Evolutionary conservation across 108 stramenopile species (phyloP), one percentile per base, ranked within the genome.

Genomic region (Conticribra guillardii): DNA sequence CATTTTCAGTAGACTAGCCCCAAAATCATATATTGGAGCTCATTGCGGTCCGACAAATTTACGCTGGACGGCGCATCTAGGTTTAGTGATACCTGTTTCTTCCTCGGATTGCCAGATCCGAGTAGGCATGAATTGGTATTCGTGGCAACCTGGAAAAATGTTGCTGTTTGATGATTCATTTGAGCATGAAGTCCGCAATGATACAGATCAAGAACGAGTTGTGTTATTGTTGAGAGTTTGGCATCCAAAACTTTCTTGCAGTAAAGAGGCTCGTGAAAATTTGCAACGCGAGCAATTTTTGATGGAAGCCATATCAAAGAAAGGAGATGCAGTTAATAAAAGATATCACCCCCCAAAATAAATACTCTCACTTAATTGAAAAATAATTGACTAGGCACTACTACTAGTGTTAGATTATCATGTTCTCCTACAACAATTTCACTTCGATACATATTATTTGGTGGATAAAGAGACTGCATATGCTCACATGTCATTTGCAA

Each of bases 121-220:
- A 45, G 85, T 93, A n/a, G 82, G 71, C 19, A 48, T 69, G 49
- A 29, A 76, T 15, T 93, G 89, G 93, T 37, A 81, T 52, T 51
- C 51, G 21, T 94, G 89, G 90, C 37, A 82, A 49, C 66, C 64
- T 11, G 93, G 93, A n/a, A 79, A 84, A 64, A 58, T 88, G 15
- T 23, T 94, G 22, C 64, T 94, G 2, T 91, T 94, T 84, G 93
- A 94, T 56, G 93, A 94, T 71, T 90, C 90, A 1, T 90, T 78
- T 70, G 89, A 94, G 59, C 93, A 94, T 70, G 90, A 91, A 58
- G 90, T 91, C 27, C 41, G 73, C 32, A 91, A 91, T 68, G 81
- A 87, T 64, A 81, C 85, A 1, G 60, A 64, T 50, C 60, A 87
- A 48, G 66, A 71, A 23, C 85, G 90, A 49, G 84, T 73, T 3